phyloP scores from a whole-genome alignment of 2,329 filamentous ascomycete genomes.

The Curvularia lunata region DNA sequence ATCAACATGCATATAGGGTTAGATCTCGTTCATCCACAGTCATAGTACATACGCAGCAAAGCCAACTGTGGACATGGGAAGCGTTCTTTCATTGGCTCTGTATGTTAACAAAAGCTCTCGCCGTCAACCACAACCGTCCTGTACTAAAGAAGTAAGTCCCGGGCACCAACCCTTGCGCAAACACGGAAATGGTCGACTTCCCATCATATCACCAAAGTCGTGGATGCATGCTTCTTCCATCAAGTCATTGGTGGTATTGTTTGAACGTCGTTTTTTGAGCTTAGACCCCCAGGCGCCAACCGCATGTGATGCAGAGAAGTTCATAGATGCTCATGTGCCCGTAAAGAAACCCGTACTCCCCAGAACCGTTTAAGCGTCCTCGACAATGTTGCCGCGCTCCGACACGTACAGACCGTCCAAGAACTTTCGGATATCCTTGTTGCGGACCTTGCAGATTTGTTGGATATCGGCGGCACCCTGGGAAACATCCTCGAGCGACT shows the following conservation, averaged over 20 bases:
- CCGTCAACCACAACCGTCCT: constrained; percentile 7
- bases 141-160: constrained; percentile 10
- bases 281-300: constrained; percentile 49
- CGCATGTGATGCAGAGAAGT: constrained; percentile 50
- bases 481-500: constrained; percentile 91
- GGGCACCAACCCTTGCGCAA: constrained; percentile 10
- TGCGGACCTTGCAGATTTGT: constrained; percentile 98
- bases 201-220: constrained; percentile 13
- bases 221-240: constrained; percentile 29
- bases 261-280: constrained; percentile 50
- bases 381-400: constrained; percentile 93
- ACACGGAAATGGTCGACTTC: constrained; percentile 14
- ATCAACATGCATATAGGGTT: not conserved
- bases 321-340: constrained; percentile 51
- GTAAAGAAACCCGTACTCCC: constrained; percentile 49
- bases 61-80: not conserved
- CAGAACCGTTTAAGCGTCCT: constrained; percentile 56
- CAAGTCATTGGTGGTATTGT: constrained; percentile 43
- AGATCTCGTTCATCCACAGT: not conserved
- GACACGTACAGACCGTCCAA: constrained; percentile 99
- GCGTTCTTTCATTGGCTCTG: constrained; percentile 7
- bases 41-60: not conserved
- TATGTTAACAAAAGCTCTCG: constrained; percentile 6
- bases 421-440: constrained; percentile 99
- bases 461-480: constrained; percentile 99